Percentiles rank a stretch among this genome's conserved stretches.
Conservation (phyloP, 1,284 basidiomycete genomes). For the Rhodotorula glutinis region DNA sequence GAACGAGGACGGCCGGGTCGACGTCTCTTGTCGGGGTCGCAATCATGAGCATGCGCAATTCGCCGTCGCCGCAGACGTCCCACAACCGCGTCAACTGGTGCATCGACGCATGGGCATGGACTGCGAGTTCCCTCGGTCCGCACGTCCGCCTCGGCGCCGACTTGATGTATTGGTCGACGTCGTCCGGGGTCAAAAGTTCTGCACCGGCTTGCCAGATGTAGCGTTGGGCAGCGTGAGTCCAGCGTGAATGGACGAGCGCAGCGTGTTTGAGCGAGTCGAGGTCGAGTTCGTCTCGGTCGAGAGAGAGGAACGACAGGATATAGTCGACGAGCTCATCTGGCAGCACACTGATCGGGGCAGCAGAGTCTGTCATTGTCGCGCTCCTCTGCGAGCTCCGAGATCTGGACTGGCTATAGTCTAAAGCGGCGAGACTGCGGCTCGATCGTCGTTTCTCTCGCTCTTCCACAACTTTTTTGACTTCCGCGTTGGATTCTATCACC, state of each 20-base stretch:
- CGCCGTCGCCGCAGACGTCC: background rate
- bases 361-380: background rate
- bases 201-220: conserved; percentile 18
- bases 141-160: conserved; percentile 2
- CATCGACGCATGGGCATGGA: background rate
- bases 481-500: too few species aligned
- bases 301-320: conserved; percentile 8
- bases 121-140: conserved; percentile 12
- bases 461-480: too few species aligned
- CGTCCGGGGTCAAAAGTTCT: background rate
- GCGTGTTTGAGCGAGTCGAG: conserved; percentile 14
- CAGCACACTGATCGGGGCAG: background rate
- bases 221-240: conserved; percentile 9
- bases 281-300: background rate
- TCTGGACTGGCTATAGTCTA: background rate
- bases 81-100: conserved; percentile 3
- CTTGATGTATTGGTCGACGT: conserved; percentile 6
- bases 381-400: background rate
- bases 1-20: conserved; percentile 3
- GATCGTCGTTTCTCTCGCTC: too few species aligned
- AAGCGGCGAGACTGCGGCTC: background rate
- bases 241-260: conserved; percentile 17
- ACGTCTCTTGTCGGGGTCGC: conserved; percentile 3
- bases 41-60: conserved; percentile 5
- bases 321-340: conserved; percentile 19